Evolutionary conservation across 2,329 filamentous ascomycete genomes (phyloP).

Genomic region (Penicillium palitans): DNA sequence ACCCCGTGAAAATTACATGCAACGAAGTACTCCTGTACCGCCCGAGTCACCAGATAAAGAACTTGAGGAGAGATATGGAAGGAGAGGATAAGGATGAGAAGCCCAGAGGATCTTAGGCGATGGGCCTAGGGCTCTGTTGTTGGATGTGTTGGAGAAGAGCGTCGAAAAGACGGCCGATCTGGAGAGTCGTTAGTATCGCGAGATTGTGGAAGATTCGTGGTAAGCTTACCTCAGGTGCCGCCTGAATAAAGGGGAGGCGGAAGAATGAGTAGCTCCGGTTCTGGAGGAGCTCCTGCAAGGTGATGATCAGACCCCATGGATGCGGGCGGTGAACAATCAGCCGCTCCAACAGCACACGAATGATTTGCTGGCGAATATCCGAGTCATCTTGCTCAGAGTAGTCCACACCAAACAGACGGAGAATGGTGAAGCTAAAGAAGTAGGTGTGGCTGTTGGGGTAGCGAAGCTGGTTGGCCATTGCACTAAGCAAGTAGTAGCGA

Average conservation of each 20-base stretch:
- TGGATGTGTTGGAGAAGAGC: slow-evolving; percentile 49
- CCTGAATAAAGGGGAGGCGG: slow-evolving; percentile 87
- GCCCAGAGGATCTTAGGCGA: slow-evolving; percentile 29
- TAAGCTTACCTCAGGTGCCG: slow-evolving; percentile 72
- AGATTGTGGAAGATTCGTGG: background rate
- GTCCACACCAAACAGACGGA: slow-evolving; percentile 81
- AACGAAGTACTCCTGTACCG: slow-evolving; percentile 13
- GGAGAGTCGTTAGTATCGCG: slow-evolving; percentile 8
- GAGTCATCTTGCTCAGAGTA: slow-evolving; percentile 68
- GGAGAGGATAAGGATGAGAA: slow-evolving; percentile 12
- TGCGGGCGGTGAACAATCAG: slow-evolving; percentile 87
- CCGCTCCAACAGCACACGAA: slow-evolving; percentile 82
- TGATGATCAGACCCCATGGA: slow-evolving; percentile 91
- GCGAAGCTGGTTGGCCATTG: slow-evolving; percentile 87
- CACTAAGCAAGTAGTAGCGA: slow-evolving; percentile 79
- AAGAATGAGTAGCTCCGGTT: slow-evolving; percentile 91
- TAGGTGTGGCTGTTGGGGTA: slow-evolving; percentile 87
- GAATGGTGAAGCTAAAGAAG: slow-evolving; percentile 83
- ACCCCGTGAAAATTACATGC: slow-evolving; percentile 24
- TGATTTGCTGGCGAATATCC: slow-evolving; percentile 86
- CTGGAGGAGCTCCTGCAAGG: slow-evolving; percentile 84
- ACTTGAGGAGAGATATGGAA: slow-evolving; percentile 9
- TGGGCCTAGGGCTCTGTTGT: slow-evolving; percentile 49
- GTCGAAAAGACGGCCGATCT: slow-evolving; percentile 50
- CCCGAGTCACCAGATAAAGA: slow-evolving; percentile 14